Conservation (phyloP, 2,329 filamentous ascomycete genomes). For the Phialophora verrucosa region DNA sequence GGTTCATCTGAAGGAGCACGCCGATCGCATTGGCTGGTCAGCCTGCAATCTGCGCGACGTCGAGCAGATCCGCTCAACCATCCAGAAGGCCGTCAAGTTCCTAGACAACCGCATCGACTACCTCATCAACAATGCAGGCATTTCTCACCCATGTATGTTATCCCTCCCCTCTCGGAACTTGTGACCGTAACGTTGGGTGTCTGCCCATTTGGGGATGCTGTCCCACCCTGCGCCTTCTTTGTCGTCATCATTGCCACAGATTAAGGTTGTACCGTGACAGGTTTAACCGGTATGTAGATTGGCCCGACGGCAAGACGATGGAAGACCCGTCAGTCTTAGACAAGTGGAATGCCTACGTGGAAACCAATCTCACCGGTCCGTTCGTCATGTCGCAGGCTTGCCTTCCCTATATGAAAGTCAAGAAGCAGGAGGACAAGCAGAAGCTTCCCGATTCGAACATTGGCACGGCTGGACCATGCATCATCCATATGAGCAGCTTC, state of each 20-base stretch:
- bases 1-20: conserved; percentile 43
- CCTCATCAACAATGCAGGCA: conserved; percentile 50
- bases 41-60: conserved; percentile 52
- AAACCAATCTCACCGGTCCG: conserved; percentile 55
- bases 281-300: conserved; percentile 38
- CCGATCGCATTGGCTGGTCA: conserved; percentile 45
- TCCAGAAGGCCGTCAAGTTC: conserved; percentile 46
- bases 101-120: conserved; percentile 49
- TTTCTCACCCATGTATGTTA: conserved; percentile 39
- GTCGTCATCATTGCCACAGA: not conserved
- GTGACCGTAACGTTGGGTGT: not conserved
- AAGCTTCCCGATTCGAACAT: conserved; percentile 35
- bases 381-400: conserved; percentile 56
- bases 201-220: not conserved
- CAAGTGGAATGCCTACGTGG: conserved; percentile 55
- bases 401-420: conserved; percentile 54
- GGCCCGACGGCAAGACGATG: conserved; percentile 55
- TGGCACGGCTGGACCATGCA: conserved; percentile 46
- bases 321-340: conserved; percentile 50
- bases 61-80: conserved; percentile 45
- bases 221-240: not conserved
- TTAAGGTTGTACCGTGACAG: not conserved
- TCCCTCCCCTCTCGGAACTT: not conserved
- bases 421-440: conserved; percentile 25
- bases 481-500: conserved; percentile 56